Evolutionary conservation across 495 filamentous ascomycete genomes (phyloP), one percentile per base, ranked within the genome.

Genomic region (Pyrenula aspistea): DNA sequence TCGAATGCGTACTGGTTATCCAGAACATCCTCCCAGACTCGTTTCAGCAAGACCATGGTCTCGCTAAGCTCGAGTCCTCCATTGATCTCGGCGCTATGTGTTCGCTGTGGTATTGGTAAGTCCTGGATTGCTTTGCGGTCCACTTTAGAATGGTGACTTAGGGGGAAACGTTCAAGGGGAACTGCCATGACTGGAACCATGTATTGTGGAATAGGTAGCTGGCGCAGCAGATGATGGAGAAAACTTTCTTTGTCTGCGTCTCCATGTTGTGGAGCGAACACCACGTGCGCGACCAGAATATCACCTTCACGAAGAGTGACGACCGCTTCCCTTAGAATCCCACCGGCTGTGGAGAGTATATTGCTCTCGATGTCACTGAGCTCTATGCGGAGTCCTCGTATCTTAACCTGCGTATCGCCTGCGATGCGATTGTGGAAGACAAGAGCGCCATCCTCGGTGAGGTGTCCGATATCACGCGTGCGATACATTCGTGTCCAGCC

Each of bases 331-430:
- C 2, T 23, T 0, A 78, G 11, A 0, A 21, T 25, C 1, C 68
- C 69, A 0, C 62, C 53, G 1, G 68, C 57, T 0, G 64, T 56
- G 1, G 53, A 4, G 1, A 76, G 1, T 0, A 79, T 66, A 15
- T 57, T 59, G 1, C 21, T 11, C 56, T 76, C 75, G 19, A 80
- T 67, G 10, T 83, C 79, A 0, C 55, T 19, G 0, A 83, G 64
- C 1, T 81, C 78, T 12, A 80, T 71, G 0, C 78, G 74, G 1
- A 77, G n/a, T 0, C 79, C 79, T 0, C 72, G 63, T 0, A 80
- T 51, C 59, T 83, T 82, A 42, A 82, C 61, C 57, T 79, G 74
- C 0, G 64, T 71, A 58, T 77, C 59, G 2, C 75, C 76, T 0
- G 56, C 59, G 2, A 77, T 70, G 0, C 79, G 72, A 1, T 68